Evolutionary conservation across 2,329 filamentous ascomycete species (phyloP).

Genomic region (Gnomoniopsis sp.): DNA sequence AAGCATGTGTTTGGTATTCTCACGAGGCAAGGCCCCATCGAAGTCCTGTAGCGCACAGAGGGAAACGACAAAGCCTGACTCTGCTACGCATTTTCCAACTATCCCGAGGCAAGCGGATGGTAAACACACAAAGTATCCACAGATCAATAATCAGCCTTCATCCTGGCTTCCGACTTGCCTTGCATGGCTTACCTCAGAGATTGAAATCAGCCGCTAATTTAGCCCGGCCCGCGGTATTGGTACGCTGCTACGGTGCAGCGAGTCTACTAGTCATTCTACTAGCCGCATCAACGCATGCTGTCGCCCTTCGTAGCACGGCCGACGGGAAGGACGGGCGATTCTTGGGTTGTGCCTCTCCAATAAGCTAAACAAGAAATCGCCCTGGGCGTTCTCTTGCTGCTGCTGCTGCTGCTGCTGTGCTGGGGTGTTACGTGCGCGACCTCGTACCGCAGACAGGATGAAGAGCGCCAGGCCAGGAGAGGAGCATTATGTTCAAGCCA

Average conservation of each 20-base stretch:
- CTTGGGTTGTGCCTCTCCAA: not conserved
- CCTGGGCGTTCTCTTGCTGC: not conserved
- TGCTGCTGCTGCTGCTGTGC: not conserved
- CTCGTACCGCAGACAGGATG: not conserved
- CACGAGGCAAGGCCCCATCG: not conserved
- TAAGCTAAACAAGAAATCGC: not conserved
- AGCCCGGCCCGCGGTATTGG: not conserved
- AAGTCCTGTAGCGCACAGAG: too few species aligned
- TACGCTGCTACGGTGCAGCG: not conserved
- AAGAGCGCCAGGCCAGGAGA: not conserved
- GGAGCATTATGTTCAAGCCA: not conserved
- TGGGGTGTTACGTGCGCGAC: not conserved
- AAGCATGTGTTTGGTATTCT: not conserved
- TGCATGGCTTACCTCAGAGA: not conserved
- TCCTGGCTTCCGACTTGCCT: not conserved
- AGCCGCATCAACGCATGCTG: not conserved
- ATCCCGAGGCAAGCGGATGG: not conserved
- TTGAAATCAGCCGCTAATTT: not conserved
- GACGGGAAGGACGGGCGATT: not conserved
- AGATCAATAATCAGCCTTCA: not conserved
- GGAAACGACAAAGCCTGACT: not conserved
- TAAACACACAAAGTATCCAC: not conserved
- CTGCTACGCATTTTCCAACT: not conserved
- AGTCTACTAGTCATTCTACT: not conserved
- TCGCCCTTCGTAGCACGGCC: not conserved